Evolutionary conservation across 495 filamentous ascomycete genomes (phyloP).

Genomic region (Evansstolkia leycettana): DNA sequence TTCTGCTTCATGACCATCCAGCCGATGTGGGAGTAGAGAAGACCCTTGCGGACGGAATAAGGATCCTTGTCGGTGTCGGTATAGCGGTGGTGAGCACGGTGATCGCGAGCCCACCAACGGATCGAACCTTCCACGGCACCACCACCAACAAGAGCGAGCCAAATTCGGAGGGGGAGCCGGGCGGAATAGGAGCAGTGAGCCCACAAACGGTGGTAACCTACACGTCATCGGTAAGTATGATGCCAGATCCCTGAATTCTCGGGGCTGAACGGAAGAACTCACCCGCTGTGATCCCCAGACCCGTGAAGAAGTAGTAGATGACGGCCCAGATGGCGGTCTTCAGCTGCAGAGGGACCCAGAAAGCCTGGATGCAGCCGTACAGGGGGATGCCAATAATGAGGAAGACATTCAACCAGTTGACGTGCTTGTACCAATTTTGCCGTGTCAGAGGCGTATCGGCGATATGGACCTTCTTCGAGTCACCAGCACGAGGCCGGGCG

Average conservation of each 20-base stretch:
- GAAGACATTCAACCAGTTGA: constrained; percentile 88
- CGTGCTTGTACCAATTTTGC: constrained; percentile 89
- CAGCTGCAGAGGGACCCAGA: constrained; percentile 66
- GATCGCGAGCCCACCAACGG: constrained; percentile 94
- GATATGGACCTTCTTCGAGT: constrained; percentile 45
- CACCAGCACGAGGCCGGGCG: constrained; percentile 22
- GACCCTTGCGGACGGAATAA: constrained; percentile 96
- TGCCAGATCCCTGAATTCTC: constrained; percentile 13
- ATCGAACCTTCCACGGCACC: constrained; percentile 95
- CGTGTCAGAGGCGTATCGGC: constrained; percentile 59
- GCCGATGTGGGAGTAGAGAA: constrained; percentile 91
- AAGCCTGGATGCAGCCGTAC: constrained; percentile 59
- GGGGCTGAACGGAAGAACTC: constrained; percentile 9
- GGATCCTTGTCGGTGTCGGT: constrained; percentile 99
- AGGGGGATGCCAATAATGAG: constrained; percentile 81
- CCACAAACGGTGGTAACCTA: constrained; percentile 85
- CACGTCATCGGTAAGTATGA: constrained; percentile 12
- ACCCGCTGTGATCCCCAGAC: constrained; percentile 82
- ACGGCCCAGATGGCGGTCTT: constrained; percentile 76
- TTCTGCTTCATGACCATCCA: constrained; percentile 94
- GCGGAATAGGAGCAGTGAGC: constrained; percentile 93
- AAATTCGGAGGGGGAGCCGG: constrained; percentile 76
- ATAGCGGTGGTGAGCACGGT: constrained; percentile 96
- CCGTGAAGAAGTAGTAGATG: constrained; percentile 84
- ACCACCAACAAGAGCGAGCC: constrained; percentile 81